Evolutionary conservation across 768 basidiomycete species (phyloP), one percentile per base, ranked within the genome.

Genomic region (Lenzites betulinus): DNA sequence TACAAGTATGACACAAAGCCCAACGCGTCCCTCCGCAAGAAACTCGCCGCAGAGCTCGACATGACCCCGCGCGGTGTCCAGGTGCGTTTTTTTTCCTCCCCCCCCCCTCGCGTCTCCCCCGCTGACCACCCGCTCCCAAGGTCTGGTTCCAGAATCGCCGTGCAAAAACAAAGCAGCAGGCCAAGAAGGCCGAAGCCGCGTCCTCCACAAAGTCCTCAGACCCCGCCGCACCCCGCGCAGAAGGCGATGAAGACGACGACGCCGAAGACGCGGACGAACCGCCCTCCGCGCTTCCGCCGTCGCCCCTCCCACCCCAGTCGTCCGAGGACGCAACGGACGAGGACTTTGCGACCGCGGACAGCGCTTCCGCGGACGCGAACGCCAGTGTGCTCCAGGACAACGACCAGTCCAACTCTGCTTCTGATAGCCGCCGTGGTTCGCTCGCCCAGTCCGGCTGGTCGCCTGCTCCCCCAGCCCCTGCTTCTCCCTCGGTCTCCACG

Each of bases 21-120:
- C 16, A 95, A 94, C 73, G 88, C 87, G 39, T 76, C 82, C 7
- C 77, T 90, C 38, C 83, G 96, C 67, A 92, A 91, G 73, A 80
- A 84, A 64, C 84, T 98, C 54, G 90, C 94, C 0, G 76, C 81
- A 11, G 82, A 93, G 76, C 84, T 98, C 58, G 88, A 87, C 63
- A 98, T 98, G 95, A 90, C 92, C 11, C 86, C 93, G 22, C 80
- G 95, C 61, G 93, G 93, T n/a, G 92, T 98, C 2, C 95, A 98
- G 83, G 95, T 96, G 58, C 33, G 20, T 38, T 22, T 35, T 22
- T 50, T 15, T 35, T 28, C 9, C 48, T 26, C 47, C 23, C 39
- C 26, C 57, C 26, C 12, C 16, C 36, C 20, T 42, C 51, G 61
- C 54, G 5, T 51, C 7, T 1, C 30, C 26, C 51, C 18, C 53